Base-by-base conservation (phyloP, 2,329 filamentous ascomycete species). In the Xylariaceae sp. region DNA sequence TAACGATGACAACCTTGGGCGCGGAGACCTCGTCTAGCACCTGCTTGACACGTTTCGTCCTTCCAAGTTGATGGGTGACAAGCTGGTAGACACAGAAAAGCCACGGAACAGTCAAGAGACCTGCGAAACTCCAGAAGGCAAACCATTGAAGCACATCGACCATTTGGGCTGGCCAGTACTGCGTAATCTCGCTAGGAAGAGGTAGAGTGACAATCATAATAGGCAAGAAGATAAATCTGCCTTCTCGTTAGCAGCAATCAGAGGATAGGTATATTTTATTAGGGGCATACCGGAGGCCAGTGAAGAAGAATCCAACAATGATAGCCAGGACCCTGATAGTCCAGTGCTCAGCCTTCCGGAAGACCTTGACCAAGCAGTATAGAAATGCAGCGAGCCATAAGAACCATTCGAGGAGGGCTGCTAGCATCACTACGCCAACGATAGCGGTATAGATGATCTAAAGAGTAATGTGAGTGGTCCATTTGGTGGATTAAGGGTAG, bases 121-220 rank as follows among this genome's bases (percentile, higher is more conserved):
- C 85, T 0, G 93, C 89, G 65, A 98, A 98, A 23, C 89, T 87
- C 88, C 91, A 97, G 73, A 98, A 98, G 3, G 92, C 93, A 69
- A 98, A 96, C 89, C 91, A 96, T 71, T 97, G 93, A 14, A 98
- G 81, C 45, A 89, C 81, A 1, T 71, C 74, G 41, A 95, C 89
- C 79, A 95, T 84, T 1, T 73, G 51, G 2, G 71, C 52, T 0
- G 93, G 93, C 75, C 93, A 96, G 65, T 89, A 82, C 57, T 83
- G 79, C 7, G 87, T 87, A 44, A 97, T 79, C 56, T 85, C 81
- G 19, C 80, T 75, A 0, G 93, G 93, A 2, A 98, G 79, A 0
- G 93, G 93, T 3, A 98, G 79, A 0, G 93, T 98, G 46, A 96
- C 91, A 20, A 97, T 75, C 92, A 98, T 96, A 63, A 97, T 89